These are phyloP conservation scores for Oleoguttula mirabilis DNA, from an alignment of 495 filamentous ascomycete genomes.

Conservation along the genomic window DNA sequence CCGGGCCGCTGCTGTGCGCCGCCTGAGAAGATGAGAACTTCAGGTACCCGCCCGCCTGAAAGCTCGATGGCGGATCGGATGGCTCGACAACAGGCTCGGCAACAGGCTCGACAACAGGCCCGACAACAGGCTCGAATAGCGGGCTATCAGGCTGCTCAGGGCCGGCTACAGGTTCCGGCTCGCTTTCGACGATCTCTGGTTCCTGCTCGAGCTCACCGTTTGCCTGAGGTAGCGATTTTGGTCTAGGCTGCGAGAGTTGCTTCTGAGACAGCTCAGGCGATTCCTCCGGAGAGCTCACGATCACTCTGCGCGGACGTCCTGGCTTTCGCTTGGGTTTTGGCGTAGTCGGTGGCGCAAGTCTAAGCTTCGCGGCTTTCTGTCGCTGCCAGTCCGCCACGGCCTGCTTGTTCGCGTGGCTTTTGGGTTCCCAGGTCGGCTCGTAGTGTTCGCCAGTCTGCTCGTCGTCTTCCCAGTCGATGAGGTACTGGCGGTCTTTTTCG, in stretches of 20 bases:
- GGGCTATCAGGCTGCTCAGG: too few species aligned
- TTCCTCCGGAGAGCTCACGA: conserved; percentile 16
- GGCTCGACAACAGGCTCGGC: conserved; percentile 5
- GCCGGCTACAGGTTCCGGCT: neutral
- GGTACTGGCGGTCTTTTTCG: conserved; percentile 14
- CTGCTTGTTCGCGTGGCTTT: conserved; percentile 12
- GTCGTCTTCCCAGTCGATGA: conserved; percentile 22
- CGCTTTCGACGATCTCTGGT: conserved; percentile 7
- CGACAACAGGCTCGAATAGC: conserved; percentile 7
- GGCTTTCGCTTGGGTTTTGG: neutral
- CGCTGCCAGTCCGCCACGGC: conserved; percentile 17
- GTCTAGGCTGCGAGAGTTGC: too few species aligned
- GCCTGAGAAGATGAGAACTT: neutral
- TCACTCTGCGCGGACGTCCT: conserved; percentile 7
- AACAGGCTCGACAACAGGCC: neutral
- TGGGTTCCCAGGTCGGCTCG: conserved; percentile 22
- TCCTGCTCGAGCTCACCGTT: too few species aligned
- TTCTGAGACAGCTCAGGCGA: too few species aligned
- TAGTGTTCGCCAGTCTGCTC: conserved; percentile 16
- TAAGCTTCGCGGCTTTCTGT: neutral
- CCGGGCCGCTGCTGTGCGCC: neutral
- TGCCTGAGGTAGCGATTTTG: too few species aligned
- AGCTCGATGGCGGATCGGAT: conserved; percentile 16
- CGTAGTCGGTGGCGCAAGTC: neutral
- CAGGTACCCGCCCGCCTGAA: conserved; percentile 12